Conservation (phyloP, 2,329 filamentous ascomycete species). For the Fusarium subglutinans region DNA sequence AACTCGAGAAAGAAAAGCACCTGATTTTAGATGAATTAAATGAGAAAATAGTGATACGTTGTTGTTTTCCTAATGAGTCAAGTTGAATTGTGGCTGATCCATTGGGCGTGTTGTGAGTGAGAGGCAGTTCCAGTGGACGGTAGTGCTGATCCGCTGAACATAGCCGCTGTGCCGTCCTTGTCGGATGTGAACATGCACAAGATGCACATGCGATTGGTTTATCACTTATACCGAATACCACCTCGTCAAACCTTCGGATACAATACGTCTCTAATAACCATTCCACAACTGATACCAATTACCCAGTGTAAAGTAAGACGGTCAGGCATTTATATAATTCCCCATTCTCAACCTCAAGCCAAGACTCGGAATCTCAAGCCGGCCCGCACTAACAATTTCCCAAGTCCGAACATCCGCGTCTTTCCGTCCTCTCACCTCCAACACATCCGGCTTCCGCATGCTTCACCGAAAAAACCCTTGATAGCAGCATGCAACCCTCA, state of each 20-base stretch:
- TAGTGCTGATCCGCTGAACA: background rate
- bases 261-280: rapidly evolving
- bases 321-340: background rate
- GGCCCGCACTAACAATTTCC: conserved; percentile 35
- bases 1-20: rapidly evolving
- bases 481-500: conserved; percentile 23
- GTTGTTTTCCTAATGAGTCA: too few relatives aligned
- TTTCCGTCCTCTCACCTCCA: conserved; percentile 12
- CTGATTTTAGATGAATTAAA: rapidly evolving
- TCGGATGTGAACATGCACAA: background rate
- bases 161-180: background rate
- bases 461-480: conserved; percentile 9
- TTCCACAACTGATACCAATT: background rate
- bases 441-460: conserved; percentile 23
- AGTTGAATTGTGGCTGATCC: too few relatives aligned
- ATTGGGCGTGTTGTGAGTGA: background rate
- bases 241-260: background rate
- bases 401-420: conserved; percentile 21
- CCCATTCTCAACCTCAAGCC: background rate
- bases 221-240: background rate
- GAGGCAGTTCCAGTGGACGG: background rate
- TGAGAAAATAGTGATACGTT: rapidly evolving
- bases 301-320: background rate
- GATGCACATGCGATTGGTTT: background rate
- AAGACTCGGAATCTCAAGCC: conserved; percentile 12